Conservation (phyloP, 345 rosid genomes). For the Arabis alpina region DNA sequence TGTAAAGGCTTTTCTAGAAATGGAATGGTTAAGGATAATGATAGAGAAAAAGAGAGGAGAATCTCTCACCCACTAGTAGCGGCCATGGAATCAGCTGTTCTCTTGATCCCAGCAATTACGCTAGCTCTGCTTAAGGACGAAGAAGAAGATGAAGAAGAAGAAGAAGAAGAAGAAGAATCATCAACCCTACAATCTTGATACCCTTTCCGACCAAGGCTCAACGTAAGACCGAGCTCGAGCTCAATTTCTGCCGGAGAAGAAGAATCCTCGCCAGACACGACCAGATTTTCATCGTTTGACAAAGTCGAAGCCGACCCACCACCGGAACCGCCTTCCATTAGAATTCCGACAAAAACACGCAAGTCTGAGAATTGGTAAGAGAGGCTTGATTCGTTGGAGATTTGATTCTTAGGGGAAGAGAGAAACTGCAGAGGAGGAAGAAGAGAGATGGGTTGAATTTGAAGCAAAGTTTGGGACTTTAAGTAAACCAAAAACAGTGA, state of each 20-base stretch:
- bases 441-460: constrained; percentile 41
- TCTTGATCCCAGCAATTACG: constrained; percentile 62
- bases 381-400: constrained; percentile 27
- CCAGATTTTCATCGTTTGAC: constrained; percentile 59
- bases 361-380: constrained; percentile 9
- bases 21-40: constrained; percentile 3
- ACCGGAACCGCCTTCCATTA: constrained; percentile 47
- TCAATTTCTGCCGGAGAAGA: constrained; percentile 66
- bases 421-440: neutral
- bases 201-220: constrained; percentile 55
- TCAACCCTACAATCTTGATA: constrained; percentile 52
- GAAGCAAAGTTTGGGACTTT: constrained; percentile 49
- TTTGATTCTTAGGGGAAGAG: neutral
- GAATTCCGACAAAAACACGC: neutral
- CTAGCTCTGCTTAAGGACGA: constrained; percentile 55
- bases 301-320: constrained; percentile 56
- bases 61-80: constrained; percentile 57
- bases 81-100: constrained; percentile 71
- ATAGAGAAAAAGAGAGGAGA: constrained; percentile 21
- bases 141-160: constrained; percentile 56
- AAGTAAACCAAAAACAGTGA: constrained; percentile 46
- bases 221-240: constrained; percentile 65
- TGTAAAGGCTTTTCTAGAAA: constrained; percentile 15
- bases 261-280: constrained; percentile 76
- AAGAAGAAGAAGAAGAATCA: constrained; percentile 59